Base-by-base conservation (phyloP, 2,329 filamentous ascomycete species). In the Mycosphaerella sp. region DNA sequence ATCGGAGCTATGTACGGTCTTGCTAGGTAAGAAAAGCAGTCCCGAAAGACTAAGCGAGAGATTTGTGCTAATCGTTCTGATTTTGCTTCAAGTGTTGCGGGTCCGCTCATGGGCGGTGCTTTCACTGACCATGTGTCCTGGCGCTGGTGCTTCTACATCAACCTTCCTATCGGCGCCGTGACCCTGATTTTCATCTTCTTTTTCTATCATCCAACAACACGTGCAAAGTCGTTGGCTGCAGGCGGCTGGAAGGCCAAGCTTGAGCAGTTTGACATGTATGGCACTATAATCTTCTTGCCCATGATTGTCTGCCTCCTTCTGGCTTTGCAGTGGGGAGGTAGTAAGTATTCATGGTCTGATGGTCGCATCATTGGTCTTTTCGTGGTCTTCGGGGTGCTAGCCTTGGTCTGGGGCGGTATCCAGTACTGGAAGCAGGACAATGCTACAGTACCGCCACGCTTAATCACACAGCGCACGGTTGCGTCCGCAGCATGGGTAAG, bases 241-340 rank as follows among this genome's bases (percentile, higher is more conserved):
- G 56, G 62, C 7, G 59, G 59, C 10, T 72, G 64, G 62, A 71
- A 63, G 52, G 62, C 69, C 38, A 72, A 73, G 55, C 38, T 76
- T 21, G 57, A 68, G 56, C 72, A 76, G 54, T 75, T 78, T 58
- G 76, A 79, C 60, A 63, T 76, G n/a, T 63, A 68, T 38, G 76
- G 75, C 8, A 74, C 70, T 2, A 57, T 68, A 12, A 71, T 78
- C 60, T 76, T 79, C 65, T 58, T 78, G 31, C 75, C 74, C 1
- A 73, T 71, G 57, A 72, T 77, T 56, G 68, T 78, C 53, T 77
- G 73, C 61, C 63, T 78, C 38, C 66, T 78, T 8, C 70, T 78
- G 34, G 76, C 76, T 40, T 69, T 79, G 5, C 74, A 78, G 52
- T 78, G 75, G 75, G 76, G 73, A 44, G 76, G 75, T 32, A 71